phyloP scores from a whole-genome alignment of 2,329 filamentous ascomycete species.

The Teratosphaeria epicoccoides region DNA sequence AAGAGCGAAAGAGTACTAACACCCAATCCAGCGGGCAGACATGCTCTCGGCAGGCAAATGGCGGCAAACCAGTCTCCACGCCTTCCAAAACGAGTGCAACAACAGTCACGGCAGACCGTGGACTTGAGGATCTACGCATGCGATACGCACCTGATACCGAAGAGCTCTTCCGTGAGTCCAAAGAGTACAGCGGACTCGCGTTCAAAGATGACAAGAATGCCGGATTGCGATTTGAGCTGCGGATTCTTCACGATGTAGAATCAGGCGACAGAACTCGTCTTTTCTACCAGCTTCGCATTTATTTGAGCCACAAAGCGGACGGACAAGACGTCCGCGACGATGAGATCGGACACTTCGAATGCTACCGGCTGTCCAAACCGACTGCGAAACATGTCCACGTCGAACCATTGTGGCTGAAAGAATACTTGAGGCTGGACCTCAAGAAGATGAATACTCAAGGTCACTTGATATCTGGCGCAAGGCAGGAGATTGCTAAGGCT shows the following conservation, averaged over 20 bases:
- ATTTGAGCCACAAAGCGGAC: neutral
- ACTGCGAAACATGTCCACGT: neutral
- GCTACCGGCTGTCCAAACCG: neutral
- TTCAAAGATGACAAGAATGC: neutral
- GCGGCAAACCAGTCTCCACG: neutral
- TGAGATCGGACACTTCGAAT: neutral
- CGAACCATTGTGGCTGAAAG: neutral
- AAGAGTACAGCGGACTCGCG: neutral
- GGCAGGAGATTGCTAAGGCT: neutral
- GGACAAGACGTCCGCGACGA: neutral
- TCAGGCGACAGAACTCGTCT: neutral
- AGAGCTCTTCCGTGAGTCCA: neutral
- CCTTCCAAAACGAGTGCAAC: neutral
- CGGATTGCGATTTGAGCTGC: neutral
- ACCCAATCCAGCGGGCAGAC: neutral
- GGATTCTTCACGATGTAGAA: neutral
- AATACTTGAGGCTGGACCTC: neutral
- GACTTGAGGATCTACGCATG: neutral
- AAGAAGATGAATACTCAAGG: neutral
- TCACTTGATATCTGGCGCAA: neutral
- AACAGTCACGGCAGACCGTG: neutral
- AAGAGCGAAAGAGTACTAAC: neutral
- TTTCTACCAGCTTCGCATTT: neutral
- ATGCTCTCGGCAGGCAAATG: neutral
- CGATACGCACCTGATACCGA: neutral